Evolutionary conservation across 148 eudicot genomes (phyloP).

Genomic region (Pouteria glomerata): DNA sequence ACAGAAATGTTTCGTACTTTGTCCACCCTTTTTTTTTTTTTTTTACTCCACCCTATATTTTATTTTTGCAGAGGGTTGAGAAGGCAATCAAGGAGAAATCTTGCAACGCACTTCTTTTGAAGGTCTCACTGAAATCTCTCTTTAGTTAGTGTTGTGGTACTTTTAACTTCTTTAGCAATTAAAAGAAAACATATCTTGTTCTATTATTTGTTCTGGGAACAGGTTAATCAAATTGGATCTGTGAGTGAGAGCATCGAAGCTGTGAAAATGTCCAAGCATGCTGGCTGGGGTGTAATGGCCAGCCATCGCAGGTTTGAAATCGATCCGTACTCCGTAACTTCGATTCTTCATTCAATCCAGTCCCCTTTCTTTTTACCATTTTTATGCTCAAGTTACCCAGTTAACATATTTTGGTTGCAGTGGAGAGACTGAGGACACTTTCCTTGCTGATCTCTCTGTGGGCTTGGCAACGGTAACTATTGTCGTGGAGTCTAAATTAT

Average conservation of each 20-base stretch:
- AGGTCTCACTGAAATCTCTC: constrained; percentile 36
- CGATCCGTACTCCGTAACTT: neutral
- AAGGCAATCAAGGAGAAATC: constrained; percentile 79
- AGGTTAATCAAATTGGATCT: constrained; percentile 97
- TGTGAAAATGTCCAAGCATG: constrained; percentile 86
- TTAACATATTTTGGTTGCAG: constrained; percentile 29
- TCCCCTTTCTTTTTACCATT: neutral
- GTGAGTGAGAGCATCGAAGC: constrained; percentile 98
- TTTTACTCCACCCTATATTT: constrained; percentile 1
- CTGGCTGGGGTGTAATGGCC: constrained; percentile 99
- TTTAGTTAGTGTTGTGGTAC: too few species aligned
- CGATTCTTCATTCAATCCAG: neutral
- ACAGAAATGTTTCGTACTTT: neutral
- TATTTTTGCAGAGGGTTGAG: constrained; percentile 66
- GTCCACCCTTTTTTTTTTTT: neutral
- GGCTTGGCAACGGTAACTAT: constrained; percentile 88
- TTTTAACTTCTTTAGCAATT: neutral
- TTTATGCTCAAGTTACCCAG: constrained; percentile 8
- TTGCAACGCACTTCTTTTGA: constrained; percentile 97
- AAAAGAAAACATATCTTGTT: neutral
- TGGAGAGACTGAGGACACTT: constrained; percentile 98
- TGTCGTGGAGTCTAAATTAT: neutral
- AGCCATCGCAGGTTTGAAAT: constrained; percentile 79
- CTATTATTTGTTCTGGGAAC: constrained; percentile 3
- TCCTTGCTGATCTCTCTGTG: constrained; percentile 96